Evolutionary conservation across 2,329 filamentous ascomycete species (phyloP).

Genomic region (Trichoderma cornu-damae): DNA sequence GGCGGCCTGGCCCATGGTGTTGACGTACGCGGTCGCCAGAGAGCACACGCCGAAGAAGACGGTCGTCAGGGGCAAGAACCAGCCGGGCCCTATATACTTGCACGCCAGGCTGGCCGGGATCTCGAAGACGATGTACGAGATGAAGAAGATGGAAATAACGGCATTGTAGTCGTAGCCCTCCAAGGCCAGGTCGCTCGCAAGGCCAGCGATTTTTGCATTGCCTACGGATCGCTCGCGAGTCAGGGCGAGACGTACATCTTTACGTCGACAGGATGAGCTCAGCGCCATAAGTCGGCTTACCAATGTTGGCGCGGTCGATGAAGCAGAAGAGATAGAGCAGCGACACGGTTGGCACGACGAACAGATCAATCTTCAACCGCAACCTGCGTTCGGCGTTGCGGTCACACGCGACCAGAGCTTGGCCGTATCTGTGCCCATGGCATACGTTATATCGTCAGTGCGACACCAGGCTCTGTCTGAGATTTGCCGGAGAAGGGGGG

Average conservation of each 20-base stretch:
- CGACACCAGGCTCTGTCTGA: not conserved
- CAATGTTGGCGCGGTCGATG: constrained; percentile 70
- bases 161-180: constrained; percentile 63
- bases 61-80: constrained; percentile 60
- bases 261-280: too few relatives aligned
- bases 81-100: constrained; percentile 67
- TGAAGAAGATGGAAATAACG: constrained; percentile 63
- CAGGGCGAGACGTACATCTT: not conserved
- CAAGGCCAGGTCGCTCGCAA: constrained; percentile 57
- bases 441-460: not conserved
- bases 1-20: constrained; percentile 45
- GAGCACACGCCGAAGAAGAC: constrained; percentile 60
- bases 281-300: constrained; percentile 39
- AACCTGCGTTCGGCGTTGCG: constrained; percentile 52
- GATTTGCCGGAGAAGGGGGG: not conserved
- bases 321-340: constrained; percentile 68
- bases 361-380: constrained; percentile 60
- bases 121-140: constrained; percentile 68
- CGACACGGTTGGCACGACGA: constrained; percentile 60
- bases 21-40: constrained; percentile 60
- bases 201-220: constrained; percentile 62
- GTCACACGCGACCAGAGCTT: constrained; percentile 51
- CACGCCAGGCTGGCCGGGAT: constrained; percentile 64
- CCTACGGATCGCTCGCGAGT: constrained; percentile 36
- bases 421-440: constrained; percentile 46